phyloP scores from a whole-genome alignment of 495 filamentous ascomycete species.

The Annulohypoxylon stygium region DNA sequence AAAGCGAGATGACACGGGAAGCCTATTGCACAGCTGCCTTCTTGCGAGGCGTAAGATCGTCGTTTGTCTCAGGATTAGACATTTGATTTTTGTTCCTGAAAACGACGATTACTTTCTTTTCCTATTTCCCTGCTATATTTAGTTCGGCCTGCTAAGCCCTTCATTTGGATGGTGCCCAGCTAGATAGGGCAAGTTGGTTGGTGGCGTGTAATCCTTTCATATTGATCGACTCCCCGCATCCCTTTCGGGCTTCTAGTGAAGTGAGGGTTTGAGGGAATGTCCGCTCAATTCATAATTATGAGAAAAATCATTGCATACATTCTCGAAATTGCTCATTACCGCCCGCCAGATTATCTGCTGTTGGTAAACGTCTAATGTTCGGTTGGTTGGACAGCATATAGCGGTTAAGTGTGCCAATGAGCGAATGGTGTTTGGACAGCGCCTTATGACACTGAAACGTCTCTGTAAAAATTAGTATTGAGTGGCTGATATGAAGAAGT shows the following conservation, averaged over 20 bases:
- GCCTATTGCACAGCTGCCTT: constrained; percentile 1
- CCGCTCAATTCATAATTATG: neutral
- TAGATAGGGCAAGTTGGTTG: neutral
- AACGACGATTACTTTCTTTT: neutral
- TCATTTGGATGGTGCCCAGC: neutral
- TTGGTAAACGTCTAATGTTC: neutral
- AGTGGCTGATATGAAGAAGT: neutral
- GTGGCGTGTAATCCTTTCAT: neutral
- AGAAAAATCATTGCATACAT: neutral
- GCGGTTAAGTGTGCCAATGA: neutral
- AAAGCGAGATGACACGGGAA: constrained; percentile 13
- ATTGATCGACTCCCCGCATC: neutral
- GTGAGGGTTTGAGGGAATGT: neutral
- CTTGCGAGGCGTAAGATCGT: neutral
- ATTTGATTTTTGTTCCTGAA: neutral
- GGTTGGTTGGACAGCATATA: neutral
- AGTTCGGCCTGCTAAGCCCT: neutral
- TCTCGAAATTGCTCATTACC: neutral
- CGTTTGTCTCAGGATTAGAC: constrained; percentile 2
- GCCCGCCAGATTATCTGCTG: neutral
- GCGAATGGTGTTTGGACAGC: neutral
- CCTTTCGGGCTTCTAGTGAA: neutral
- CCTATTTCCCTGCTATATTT: neutral
- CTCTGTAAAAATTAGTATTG: neutral
- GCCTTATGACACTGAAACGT: neutral